Percentiles rank a stretch among this genome's conserved stretches.
phyloP scores from a whole-genome alignment of 2,329 filamentous ascomycete genomes.

The Dactylellina leptospora region DNA sequence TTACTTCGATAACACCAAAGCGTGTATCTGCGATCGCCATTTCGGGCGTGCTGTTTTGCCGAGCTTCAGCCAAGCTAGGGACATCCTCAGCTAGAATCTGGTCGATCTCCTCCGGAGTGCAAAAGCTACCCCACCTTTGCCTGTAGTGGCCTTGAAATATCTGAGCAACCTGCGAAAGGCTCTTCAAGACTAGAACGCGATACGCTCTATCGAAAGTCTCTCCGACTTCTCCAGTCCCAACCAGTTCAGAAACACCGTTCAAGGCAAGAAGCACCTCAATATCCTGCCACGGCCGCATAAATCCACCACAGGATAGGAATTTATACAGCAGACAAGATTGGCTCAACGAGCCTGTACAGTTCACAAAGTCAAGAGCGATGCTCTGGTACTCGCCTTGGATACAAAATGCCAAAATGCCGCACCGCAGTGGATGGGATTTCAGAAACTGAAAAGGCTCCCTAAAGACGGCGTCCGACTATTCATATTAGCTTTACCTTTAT shows the following conservation, averaged over 20 bases:
- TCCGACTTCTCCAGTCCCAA: conserved; percentile 7
- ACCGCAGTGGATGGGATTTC: conserved; percentile 3
- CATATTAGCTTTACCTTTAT: neutral
- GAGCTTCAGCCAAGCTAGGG: no score
- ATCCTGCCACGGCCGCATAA: conserved; percentile 3
- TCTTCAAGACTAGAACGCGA: neutral
- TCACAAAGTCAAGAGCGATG: neutral
- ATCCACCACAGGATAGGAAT: conserved; percentile 9
- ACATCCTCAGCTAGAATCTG: no score
- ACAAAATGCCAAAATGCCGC: neutral
- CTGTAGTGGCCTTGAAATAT: no score
- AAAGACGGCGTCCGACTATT: conserved; percentile 1
- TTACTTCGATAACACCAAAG: no score
- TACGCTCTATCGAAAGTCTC: neutral
- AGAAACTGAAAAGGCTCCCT: conserved; percentile 1
- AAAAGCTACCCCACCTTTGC: no score
- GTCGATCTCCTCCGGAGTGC: no score
- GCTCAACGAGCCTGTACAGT: neutral
- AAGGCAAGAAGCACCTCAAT: conserved; percentile 3
- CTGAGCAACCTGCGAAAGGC: no score
- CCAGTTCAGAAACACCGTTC: neutral
- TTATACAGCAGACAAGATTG: neutral
- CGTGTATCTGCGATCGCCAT: no score
- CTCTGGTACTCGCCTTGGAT: neutral
- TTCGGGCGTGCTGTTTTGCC: no score